These are phyloP conservation scores for Claviceps fusiformis DNA, from an alignment of 2,329 filamentous ascomycete species.

Conservation along the genomic window DNA sequence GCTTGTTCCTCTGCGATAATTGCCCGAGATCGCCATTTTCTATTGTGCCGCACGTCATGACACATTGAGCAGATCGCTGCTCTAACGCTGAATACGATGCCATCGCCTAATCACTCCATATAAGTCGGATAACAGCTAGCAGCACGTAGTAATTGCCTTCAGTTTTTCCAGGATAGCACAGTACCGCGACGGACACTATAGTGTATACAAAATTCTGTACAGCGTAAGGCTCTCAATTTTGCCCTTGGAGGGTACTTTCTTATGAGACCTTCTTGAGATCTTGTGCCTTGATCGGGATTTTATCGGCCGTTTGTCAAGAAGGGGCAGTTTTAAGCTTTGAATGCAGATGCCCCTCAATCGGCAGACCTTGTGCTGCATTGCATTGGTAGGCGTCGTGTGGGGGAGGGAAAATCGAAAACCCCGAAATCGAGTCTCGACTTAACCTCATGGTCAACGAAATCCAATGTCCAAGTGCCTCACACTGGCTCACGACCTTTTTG, in stretches of 20 bases:
- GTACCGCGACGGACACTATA: not conserved
- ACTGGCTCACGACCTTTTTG: not conserved
- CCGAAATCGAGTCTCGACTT: not conserved
- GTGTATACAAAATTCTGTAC: no score
- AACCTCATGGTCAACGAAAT: not conserved
- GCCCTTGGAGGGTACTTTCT: no score
- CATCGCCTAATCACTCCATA: conserved; percentile 16
- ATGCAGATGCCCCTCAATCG: no score
- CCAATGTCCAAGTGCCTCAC: not conserved
- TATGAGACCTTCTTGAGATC: no score
- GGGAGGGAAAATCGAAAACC: not conserved
- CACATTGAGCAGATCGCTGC: conserved; percentile 53
- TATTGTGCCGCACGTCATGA: conserved; percentile 56
- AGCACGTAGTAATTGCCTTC: not conserved
- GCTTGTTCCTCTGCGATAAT: conserved; percentile 57
- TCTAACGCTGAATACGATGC: conserved; percentile 29
- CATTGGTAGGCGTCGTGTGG: not conserved
- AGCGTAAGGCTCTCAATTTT: no score
- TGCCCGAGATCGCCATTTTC: conserved; percentile 58
- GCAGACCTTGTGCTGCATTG: not conserved
- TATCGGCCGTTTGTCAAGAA: not conserved
- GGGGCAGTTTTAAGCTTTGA: not conserved
- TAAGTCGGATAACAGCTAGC: not conserved
- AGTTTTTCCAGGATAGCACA: not conserved
- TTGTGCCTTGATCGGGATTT: not conserved